Evolutionary conservation across 2,329 filamentous ascomycete species (phyloP).

Genomic region (Microsporum audouinii): DNA sequence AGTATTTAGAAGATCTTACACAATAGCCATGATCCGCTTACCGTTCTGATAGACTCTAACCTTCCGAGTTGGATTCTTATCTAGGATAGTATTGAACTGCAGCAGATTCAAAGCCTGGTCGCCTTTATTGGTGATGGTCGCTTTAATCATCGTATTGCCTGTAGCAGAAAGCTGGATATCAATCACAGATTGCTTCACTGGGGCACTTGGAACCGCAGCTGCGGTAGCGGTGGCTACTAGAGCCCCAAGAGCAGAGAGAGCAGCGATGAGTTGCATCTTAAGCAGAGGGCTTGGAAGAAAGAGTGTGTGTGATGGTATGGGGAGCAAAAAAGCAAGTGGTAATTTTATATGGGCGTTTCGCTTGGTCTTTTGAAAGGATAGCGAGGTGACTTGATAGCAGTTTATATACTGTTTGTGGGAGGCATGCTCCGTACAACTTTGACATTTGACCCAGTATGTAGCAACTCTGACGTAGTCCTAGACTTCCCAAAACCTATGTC

Average conservation of each 20-base stretch:
- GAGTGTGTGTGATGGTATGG: not conserved
- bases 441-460: not conserved
- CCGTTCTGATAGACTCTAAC: constrained; percentile 9
- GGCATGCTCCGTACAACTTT: no score
- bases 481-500: not conserved
- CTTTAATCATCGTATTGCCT: constrained; percentile 10
- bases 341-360: not conserved
- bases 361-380: not conserved
- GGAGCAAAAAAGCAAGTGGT: not conserved
- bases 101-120: constrained; percentile 4
- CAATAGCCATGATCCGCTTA: not conserved
- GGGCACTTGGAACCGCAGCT: not conserved
- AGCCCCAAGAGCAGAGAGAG: not conserved
- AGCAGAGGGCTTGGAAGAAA: not conserved
- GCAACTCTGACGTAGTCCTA: not conserved
- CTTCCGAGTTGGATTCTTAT: constrained; percentile 7
- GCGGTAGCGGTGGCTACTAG: not conserved
- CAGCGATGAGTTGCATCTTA: not conserved
- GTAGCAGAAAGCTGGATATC: not conserved
- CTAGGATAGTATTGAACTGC: constrained; percentile 10
- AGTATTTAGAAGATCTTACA: not conserved
- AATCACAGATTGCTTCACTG: not conserved
- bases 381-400: not conserved
- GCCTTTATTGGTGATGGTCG: constrained; percentile 10
- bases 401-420: not conserved